Base-by-base conservation (phyloP, 495 filamentous ascomycete genomes). In the Neurospora sp. region DNA sequence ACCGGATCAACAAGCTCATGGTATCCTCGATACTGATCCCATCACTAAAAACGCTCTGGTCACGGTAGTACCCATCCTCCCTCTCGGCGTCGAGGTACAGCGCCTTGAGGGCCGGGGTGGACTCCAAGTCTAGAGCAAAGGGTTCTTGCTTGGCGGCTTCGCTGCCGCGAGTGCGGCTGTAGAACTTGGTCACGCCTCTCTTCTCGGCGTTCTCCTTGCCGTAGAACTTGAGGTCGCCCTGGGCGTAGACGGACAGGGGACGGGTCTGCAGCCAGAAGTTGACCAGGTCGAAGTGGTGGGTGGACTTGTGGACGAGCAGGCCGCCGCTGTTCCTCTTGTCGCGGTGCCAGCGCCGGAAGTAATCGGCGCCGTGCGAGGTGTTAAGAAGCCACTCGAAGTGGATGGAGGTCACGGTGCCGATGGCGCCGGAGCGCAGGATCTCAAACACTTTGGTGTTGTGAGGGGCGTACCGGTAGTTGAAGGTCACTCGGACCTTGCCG, bases 311-410 rank as follows among this genome's bases (percentile, higher is more conserved):
- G 69, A 86, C 83, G 10, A 85, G 69, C 70, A 89, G 77, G 5
- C 87, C 88, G 53, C 87, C 87, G 73, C 84, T 85, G 77, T 88
- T 89, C 40, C 82, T 80, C 76, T 84, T 85, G 78, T 89, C 87
- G 9, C 87, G 85, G 76, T 89, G 87, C 88, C 88, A 89, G 18
- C 88, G 87, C 37, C 87, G 87, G 79, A 88, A 88, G 78, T 88
- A 89, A 73, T 89, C 87, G 0, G 87, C 87, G 14, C 88, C 88
- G 76, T 89, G 88, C 14, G 82, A 82, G 7, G 87, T 88, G 76
- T 89, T 87, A 39, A 89, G 83, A 77, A 88, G 81, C 87, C 87
- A 89, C 75, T 89, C 87, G 73, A 89, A 88, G 75, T 88, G 88
- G 59, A 89, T 85, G 12, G 84, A 86, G 18, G 84, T 84, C 0